phyloP scores from a whole-genome alignment of 768 basidiomycete genomes.

The Lanmaoa pseudosensibilis region DNA sequence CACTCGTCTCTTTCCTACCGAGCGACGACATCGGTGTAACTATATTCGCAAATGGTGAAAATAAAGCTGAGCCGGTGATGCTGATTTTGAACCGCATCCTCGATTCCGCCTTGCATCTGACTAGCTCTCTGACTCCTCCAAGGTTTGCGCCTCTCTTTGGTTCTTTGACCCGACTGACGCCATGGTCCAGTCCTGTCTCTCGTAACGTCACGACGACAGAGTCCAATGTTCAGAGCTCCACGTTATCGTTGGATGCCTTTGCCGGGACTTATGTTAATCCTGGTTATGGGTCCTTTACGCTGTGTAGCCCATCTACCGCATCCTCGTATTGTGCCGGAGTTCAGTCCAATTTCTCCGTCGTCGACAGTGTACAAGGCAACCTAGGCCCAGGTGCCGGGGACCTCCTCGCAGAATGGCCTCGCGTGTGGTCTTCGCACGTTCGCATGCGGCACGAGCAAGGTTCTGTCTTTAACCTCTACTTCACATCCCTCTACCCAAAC shows the following conservation, averaged over 20 bases:
- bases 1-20: constrained; percentile 36
- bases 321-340: constrained; percentile 27
- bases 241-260: constrained; percentile 25
- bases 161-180: not conserved
- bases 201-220: not conserved
- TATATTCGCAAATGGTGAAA: constrained; percentile 34
- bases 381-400: constrained; percentile 4
- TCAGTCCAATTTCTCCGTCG: constrained; percentile 28
- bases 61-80: constrained; percentile 12
- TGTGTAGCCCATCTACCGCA: constrained; percentile 33
- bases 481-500: constrained; percentile 34
- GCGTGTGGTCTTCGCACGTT: constrained; percentile 40
- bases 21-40: constrained; percentile 37
- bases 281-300: constrained; percentile 39
- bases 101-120: constrained; percentile 22
- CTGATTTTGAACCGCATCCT: constrained; percentile 21
- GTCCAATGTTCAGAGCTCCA: not conserved
- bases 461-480: constrained; percentile 19
- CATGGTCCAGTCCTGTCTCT: not conserved
- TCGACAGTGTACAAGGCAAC: constrained; percentile 19
- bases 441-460: constrained; percentile 26
- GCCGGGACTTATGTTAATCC: constrained; percentile 38
- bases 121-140: not conserved
- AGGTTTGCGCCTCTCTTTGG: constrained; percentile 4
- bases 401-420: constrained; percentile 35